phyloP scores from a whole-genome alignment of 2,329 filamentous ascomycete genomes.

The Monascus ruber region DNA sequence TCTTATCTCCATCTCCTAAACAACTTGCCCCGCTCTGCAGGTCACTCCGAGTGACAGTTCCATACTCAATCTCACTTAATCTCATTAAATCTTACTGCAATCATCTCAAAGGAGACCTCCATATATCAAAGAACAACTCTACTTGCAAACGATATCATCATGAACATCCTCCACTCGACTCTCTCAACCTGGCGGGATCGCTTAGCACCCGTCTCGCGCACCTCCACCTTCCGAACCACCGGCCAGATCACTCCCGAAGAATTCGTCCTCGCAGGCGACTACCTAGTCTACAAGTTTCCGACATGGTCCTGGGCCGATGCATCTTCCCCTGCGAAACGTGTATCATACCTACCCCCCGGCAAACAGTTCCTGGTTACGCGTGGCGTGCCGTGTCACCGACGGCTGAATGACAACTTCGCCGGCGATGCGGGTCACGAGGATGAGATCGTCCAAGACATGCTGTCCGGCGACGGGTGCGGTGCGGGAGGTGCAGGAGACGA shows the following conservation, averaged over 20 bases:
- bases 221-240: slow-evolving; percentile 83
- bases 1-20: too few species aligned
- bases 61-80: too few species aligned
- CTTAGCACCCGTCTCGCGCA: slow-evolving; percentile 79
- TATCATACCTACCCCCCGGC: slow-evolving; percentile 66
- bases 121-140: too few species aligned
- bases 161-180: slow-evolving; percentile 88
- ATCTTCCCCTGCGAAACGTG: slow-evolving; percentile 66
- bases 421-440: slow-evolving; percentile 79
- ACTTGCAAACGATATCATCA: slow-evolving; percentile 24
- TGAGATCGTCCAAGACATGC: slow-evolving; percentile 70
- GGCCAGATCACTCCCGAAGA: slow-evolving; percentile 96
- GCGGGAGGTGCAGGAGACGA: slow-evolving; percentile 46
- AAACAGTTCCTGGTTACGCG: slow-evolving; percentile 96
- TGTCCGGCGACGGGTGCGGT: slow-evolving; percentile 39
- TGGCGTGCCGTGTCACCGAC: slow-evolving; percentile 83
- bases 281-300: slow-evolving; percentile 97
- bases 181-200: slow-evolving; percentile 86
- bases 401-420: slow-evolving; percentile 86
- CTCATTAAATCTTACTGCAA: too few species aligned
- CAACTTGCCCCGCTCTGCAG: too few species aligned
- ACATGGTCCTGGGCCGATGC: slow-evolving; percentile 96
- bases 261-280: slow-evolving; percentile 91
- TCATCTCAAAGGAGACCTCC: too few species aligned
- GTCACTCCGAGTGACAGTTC: too few species aligned